Percentiles rank a stretch among this genome's conserved stretches.
These are phyloP conservation scores for Apiotrichum domesticum DNA, from an alignment of 1,284 basidiomycete species.

Conservation along the genomic window DNA sequence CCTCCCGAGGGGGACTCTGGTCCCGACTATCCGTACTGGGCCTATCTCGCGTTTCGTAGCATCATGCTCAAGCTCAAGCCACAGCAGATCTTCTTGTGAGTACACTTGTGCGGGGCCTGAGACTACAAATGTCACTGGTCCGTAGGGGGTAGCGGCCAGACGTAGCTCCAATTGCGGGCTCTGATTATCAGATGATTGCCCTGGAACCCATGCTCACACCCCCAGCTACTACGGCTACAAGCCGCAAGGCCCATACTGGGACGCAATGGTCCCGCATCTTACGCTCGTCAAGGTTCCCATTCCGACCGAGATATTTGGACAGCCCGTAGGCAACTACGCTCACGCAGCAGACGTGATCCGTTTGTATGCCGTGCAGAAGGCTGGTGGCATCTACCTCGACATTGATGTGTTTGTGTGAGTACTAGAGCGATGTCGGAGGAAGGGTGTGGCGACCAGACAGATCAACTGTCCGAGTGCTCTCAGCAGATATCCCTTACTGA, in stretches of 20 bases:
- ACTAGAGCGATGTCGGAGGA: background rate
- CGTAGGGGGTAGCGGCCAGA: no score
- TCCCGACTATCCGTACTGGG: conserved; percentile 47
- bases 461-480: no score
- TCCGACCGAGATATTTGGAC: conserved; percentile 36
- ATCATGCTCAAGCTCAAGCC: conserved; percentile 47
- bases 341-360: conserved; percentile 45
- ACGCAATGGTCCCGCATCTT: conserved; percentile 38
- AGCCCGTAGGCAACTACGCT: conserved; percentile 40
- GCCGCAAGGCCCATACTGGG: conserved; percentile 46
- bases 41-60: conserved; percentile 47
- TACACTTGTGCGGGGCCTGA: background rate
- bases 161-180: no score
- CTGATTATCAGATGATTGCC: no score
- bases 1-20: conserved; percentile 23
- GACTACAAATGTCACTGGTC: no score
- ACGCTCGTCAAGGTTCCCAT: conserved; percentile 38
- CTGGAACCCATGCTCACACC: background rate
- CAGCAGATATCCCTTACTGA: background rate
- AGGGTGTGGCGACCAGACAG: no score
- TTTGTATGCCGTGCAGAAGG: conserved; percentile 39
- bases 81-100: conserved; percentile 46
- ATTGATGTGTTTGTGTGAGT: conserved; percentile 48
- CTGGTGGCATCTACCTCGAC: conserved; percentile 51
- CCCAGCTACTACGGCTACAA: conserved; percentile 44